A percentile compares a stretch with the other conserved stretches of the same genome.
Conservation (phyloP, 2,329 filamentous ascomycete genomes). For the Stylonectria norvegica region DNA sequence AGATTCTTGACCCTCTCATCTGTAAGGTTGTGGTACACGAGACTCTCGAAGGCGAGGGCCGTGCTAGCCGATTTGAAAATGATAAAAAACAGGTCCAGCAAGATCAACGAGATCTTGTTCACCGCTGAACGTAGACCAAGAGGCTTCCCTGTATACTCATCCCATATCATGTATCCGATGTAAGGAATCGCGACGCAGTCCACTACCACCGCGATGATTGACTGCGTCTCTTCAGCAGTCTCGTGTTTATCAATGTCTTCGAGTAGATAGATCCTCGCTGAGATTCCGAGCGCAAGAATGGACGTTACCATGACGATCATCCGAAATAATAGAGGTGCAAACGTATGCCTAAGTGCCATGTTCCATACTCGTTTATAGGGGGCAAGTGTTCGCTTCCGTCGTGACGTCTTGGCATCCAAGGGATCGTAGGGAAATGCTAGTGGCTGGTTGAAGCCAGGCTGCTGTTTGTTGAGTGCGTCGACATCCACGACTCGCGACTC, state of each 20-base stretch:
- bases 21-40: conserved; percentile 55
- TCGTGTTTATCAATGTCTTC: conserved; percentile 43
- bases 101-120: conserved; percentile 83
- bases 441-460: conserved; percentile 45
- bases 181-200: conserved; percentile 88
- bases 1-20: conserved; percentile 47
- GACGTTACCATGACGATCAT: conserved; percentile 81
- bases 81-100: conserved; percentile 93
- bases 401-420: conserved; percentile 27
- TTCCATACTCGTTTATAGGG: conserved; percentile 60
- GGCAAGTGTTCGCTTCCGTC: conserved; percentile 29
- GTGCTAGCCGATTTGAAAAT: conserved; percentile 95
- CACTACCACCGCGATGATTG: conserved; percentile 83
- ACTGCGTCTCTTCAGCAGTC: conserved; percentile 64
- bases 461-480: conserved; percentile 43
- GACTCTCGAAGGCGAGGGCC: conserved; percentile 80
- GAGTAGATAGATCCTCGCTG: conserved; percentile 67
- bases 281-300: conserved; percentile 73
- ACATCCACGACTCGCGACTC: conserved; percentile 47
- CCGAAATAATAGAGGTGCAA: conserved; percentile 82
- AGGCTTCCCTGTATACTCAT: conserved; percentile 94
- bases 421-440: conserved; percentile 32
- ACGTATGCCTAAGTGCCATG: conserved; percentile 71
- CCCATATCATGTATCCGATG: conserved; percentile 88
- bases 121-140: conserved; percentile 79